Percentiles rank a stretch among this genome's conserved stretches.
Conservation (phyloP, 805 yeast genomes). For the Saccharomycodes ludwigii region DNA sequence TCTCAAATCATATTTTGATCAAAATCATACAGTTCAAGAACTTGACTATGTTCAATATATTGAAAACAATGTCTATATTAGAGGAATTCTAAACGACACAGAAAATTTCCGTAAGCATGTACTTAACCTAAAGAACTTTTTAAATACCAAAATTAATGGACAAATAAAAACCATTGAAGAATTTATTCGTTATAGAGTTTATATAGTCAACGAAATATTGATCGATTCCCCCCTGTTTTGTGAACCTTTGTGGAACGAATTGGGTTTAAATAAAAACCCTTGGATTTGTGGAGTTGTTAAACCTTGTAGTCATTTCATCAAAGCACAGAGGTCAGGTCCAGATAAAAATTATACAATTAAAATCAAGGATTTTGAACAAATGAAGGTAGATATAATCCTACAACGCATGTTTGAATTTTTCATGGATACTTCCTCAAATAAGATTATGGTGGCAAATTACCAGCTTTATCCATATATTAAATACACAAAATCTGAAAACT, state of each 20-base stretch:
- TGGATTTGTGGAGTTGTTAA: slow-evolving; percentile 20
- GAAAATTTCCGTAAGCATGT: too few species aligned
- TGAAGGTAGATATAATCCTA: slow-evolving; percentile 3
- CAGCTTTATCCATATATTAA: slow-evolving; percentile 17
- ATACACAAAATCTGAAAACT: slow-evolving; percentile 5
- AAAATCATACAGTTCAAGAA: too few species aligned
- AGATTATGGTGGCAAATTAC: background rate
- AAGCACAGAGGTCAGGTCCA: slow-evolving; percentile 4
- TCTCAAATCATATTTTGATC: slow-evolving; percentile 1
- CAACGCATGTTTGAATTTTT: background rate
- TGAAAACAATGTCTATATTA: too few species aligned
- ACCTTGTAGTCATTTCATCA: slow-evolving; percentile 19
- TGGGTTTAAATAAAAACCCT: slow-evolving; percentile 6
- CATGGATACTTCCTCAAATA: background rate
- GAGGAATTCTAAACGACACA: too few species aligned
- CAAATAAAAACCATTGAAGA: too few species aligned
- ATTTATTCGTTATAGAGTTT: slow-evolving; percentile 18
- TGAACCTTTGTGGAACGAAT: slow-evolving; percentile 13
- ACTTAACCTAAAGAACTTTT: too few species aligned
- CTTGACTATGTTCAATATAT: too few species aligned
- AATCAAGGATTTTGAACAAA: slow-evolving; percentile 15
- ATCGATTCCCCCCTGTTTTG: slow-evolving; percentile 12
- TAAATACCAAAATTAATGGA: too few species aligned
- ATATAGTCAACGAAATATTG: slow-evolving; percentile 13
- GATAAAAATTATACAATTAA: slow-evolving; percentile 4